Evolutionary conservation across 306 rosid genomes (phyloP).

Genomic region (Albizia julibrissin): DNA sequence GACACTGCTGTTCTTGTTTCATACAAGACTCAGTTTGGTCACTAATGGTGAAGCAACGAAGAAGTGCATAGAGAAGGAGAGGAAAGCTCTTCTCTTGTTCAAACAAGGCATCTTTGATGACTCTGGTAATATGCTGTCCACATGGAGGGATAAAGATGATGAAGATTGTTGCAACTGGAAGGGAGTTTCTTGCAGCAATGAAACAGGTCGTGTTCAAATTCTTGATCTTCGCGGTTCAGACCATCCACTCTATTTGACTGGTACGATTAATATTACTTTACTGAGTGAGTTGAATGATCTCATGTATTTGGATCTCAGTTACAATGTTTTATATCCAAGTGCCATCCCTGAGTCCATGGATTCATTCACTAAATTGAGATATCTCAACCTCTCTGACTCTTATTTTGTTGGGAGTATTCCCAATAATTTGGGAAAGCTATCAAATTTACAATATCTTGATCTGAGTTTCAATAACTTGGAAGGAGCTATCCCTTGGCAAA

Average conservation of each 20-base stretch:
- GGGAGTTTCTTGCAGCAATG: slow-evolving; percentile 13
- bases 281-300: not conserved
- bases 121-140: not conserved
- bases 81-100: slow-evolving; percentile 26
- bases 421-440: not conserved
- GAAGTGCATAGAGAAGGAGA: not conserved
- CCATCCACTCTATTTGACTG: not conserved
- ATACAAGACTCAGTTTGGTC: not conserved
- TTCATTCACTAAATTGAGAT: not conserved
- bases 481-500: slow-evolving; percentile 6
- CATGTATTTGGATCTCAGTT: slow-evolving; percentile 26
- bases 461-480: not conserved
- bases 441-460: not conserved
- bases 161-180: slow-evolving; percentile 26
- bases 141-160: not conserved
- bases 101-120: not conserved
- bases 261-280: not conserved
- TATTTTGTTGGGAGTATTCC: not conserved
- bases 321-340: fast-evolving
- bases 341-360: not conserved
- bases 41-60: not conserved
- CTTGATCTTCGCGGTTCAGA: slow-evolving; percentile 19
- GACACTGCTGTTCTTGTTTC: not conserved
- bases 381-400: not conserved
- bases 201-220: not conserved